Evolutionary conservation across 176 grass and related monocot species (phyloP), one percentile per base, ranked within the genome.

Genomic region (Hsuehochloa calcarea): DNA sequence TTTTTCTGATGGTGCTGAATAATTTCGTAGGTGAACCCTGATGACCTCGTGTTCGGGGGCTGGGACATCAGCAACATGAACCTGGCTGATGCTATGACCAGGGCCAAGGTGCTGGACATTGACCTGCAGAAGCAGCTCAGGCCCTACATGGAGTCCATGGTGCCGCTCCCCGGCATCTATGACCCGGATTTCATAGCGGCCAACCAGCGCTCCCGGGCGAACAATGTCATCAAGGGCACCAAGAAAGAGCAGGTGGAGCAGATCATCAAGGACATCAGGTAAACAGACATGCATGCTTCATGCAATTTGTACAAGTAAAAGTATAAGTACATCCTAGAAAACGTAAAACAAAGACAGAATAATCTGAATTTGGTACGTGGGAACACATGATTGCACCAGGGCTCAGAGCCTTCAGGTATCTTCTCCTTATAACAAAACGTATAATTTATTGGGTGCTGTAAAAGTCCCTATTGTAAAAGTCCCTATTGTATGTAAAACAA

Each of bases 21-120:
- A 70, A 22, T 20, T 62, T 89, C 67, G 3, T 64, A 98, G 96
- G 96, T 98, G 51, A 98, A 95, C 75, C 96, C 96, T 54, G 96
- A 98, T 47, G 96, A 96, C 58, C 26, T 98, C 4, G 89, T 98
- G 55, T 98, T 98, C 0, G 96, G 93, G 11, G 96, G 96, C 17
- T 98, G 96, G 96, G 96, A 98, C 78, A 98, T 98, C 66, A 98
- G 93, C 86, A 88, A 74, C 86, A 95, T 95, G 93, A 98, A 96
- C 81, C 82, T 98, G 81, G 96, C 96, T 6, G 96, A 98, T 87
- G 66, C 96, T 37, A 98, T 98, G 96, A 85, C 96, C 14, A 94
- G 93, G 82, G 96, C 93, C 80, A 98, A 92, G 87, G 96, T 98
- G 20, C 52, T 96, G 64, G 93, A 98, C 84, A 98, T 98, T 54